Evolutionary conservation across 2,329 filamentous ascomycete genomes (phyloP), one percentile per base, ranked within the genome.

Genomic region (Zymoseptoria crescenta): DNA sequence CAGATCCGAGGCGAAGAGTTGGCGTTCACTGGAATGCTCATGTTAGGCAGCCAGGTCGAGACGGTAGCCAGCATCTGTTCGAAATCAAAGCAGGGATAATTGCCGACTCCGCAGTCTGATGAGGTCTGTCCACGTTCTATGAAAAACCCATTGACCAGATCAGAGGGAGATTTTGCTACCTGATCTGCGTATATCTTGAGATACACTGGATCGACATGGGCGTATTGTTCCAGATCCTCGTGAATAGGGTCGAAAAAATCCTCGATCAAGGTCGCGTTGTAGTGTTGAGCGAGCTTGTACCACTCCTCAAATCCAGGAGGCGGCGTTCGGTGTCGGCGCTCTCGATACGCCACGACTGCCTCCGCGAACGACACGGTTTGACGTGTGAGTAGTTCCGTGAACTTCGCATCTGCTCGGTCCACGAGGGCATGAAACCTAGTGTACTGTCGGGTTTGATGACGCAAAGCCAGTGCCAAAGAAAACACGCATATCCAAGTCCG

Each of bases 181-280:
- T 45, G 54, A 19, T 50, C 66, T 10, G 29, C 74, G 73, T 20
- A 79, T 71, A 8, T 71, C 62, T 20, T 61, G 59, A 2, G 29
- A 35, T 35, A 35, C 29, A 10, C 29, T 35, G 78, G 68, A 7
- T 69, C 56, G 0, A 79, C 41, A 0, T 69, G 75, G 77, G 78
- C 79, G 59, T 77, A 80, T 0, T 77, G 78, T 28, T 67, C 70
- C 16, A 79, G 54, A 53, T 80, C 78, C 58, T 76, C 65, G 61
- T 80, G 77, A 4, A 80, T 76, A 54, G 76, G 77, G 56, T 80
- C 77, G 62, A 78, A 79, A 55, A 78, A 74, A 2, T 76, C 74
- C 62, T 80, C 78, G 7, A 80, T 66, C 1, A 80, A 67, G 24
- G 78, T 54, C 0, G 74, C 71, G 56, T 74, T 62, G 35, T 74